These are phyloP conservation scores for Leccinellum rugosiceps DNA, from an alignment of 768 basidiomycete species.

Conservation along the genomic window DNA sequence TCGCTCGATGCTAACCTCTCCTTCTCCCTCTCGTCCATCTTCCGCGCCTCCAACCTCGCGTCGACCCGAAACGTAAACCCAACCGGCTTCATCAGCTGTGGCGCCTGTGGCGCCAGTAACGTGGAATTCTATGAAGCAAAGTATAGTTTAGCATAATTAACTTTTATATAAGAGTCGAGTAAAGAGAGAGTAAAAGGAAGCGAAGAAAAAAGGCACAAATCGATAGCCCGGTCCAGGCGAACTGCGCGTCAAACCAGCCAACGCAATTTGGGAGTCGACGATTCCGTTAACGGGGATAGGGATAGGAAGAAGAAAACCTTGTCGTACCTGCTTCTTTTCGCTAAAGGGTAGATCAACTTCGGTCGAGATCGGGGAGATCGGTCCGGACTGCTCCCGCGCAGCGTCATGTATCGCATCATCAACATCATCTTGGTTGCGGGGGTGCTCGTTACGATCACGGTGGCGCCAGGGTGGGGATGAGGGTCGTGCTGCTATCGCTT, in stretches of 20 bases:
- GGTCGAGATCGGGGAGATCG: conserved; percentile 11
- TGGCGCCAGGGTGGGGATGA: not conserved
- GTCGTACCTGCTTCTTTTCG: conserved; percentile 32
- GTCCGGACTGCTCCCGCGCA: conserved; percentile 12
- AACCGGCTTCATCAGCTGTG: conserved; percentile 42
- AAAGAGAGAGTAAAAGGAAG: not conserved
- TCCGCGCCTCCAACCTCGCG: conserved; percentile 47
- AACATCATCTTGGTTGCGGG: not conserved
- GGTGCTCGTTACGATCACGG: not conserved
- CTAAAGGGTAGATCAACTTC: conserved; percentile 21
- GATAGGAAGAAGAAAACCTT: not conserved
- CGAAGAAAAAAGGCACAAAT: conserved; percentile 16
- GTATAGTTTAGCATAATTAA: not conserved
- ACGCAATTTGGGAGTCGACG: not conserved
- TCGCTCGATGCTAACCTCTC: conserved; percentile 23
- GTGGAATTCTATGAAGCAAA: conserved; percentile 19
- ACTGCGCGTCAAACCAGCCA: conserved; percentile 3
- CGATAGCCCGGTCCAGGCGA: not conserved
- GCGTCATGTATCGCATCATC: not conserved
- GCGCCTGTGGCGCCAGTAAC: conserved; percentile 23
- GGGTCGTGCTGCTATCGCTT: not conserved
- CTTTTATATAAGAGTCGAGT: not conserved
- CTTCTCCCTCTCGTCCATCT: conserved; percentile 29
- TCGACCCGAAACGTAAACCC: conserved; percentile 55
- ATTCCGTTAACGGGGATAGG: conserved; percentile 17